phyloP scores from a whole-genome alignment of 2,329 filamentous ascomycete species.

The Camptophora hylomeconis region DNA sequence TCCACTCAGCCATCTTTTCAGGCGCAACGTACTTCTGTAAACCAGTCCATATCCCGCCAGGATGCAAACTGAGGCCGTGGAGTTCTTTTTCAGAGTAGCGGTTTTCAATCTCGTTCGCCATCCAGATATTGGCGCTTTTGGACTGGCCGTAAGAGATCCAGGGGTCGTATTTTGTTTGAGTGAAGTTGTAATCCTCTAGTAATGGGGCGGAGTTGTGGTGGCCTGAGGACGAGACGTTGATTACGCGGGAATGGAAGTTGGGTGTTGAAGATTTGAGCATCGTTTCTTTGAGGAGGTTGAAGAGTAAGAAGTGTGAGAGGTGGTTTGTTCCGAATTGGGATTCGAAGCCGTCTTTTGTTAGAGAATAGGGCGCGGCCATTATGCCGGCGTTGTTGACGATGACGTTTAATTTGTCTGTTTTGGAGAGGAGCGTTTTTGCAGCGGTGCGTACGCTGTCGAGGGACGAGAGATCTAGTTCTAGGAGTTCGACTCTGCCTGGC shows the following conservation, averaged over 20 bases:
- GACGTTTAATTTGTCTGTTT: slow-evolving; percentile 6
- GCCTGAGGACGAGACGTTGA: slow-evolving; percentile 31
- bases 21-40: slow-evolving; percentile 1
- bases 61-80: slow-evolving; percentile 33
- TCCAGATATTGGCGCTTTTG: slow-evolving; percentile 40
- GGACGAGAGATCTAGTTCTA: slow-evolving; percentile 22
- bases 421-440: slow-evolving; percentile 16
- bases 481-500: slow-evolving; percentile 17
- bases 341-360: slow-evolving; percentile 34
- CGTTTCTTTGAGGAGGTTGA: slow-evolving; percentile 34
- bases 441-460: slow-evolving; percentile 20
- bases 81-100: slow-evolving; percentile 29
- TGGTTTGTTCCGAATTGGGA: slow-evolving; percentile 30
- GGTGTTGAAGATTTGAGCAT: slow-evolving; percentile 27
- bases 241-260: slow-evolving; percentile 33
- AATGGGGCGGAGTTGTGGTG: slow-evolving; percentile 26
- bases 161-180: slow-evolving; percentile 24
- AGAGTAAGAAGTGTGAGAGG: slow-evolving; percentile 36
- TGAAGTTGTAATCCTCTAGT: slow-evolving; percentile 27
- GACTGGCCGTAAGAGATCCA: slow-evolving; percentile 33
- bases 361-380: slow-evolving; percentile 3
- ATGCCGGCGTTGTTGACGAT: slow-evolving; percentile 11
- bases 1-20: neutral
- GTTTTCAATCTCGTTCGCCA: slow-evolving; percentile 39
- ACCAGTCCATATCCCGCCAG: slow-evolving; percentile 28